phyloP scores from a whole-genome alignment of 1,139 yeast species.

The Petasospora rhodanensis region DNA sequence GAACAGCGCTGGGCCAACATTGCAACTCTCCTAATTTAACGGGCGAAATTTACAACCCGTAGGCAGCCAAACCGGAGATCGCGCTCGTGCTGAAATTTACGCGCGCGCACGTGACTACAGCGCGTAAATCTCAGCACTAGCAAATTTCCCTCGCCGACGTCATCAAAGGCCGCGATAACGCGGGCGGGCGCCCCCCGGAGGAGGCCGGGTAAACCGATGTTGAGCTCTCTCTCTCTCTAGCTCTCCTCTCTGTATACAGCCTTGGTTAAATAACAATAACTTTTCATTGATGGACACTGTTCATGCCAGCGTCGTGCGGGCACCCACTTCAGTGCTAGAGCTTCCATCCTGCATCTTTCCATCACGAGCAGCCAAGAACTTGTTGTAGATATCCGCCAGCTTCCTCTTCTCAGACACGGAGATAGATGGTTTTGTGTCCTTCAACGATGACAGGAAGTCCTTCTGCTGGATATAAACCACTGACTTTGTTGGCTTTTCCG shows the following conservation, averaged over 20 bases:
- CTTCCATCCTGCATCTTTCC: constrained; percentile 90
- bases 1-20: no score
- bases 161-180: no score
- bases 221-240: constrained; percentile 1
- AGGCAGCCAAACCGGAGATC: no score
- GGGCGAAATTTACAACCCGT: no score
- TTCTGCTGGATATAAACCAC: constrained; percentile 40
- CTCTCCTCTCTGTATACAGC: background rate
- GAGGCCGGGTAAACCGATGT: constrained; percentile 4
- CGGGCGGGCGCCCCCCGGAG: no score
- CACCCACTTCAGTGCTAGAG: constrained; percentile 81
- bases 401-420: constrained; percentile 67
- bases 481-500: constrained; percentile 9
- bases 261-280: background rate
- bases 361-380: constrained; percentile 74
- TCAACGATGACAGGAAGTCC: constrained; percentile 61
- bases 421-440: constrained; percentile 83
- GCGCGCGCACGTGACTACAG: no score
- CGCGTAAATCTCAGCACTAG: no score
- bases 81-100: constrained; percentile 2
- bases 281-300: background rate
- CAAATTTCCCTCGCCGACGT: no score
- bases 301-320: constrained; percentile 55
- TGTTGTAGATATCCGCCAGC: constrained; percentile 58
- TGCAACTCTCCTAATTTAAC: no score